A percentile compares a stretch with the other conserved stretches of the same genome.
These are phyloP conservation scores for Xenosphaeropsis pyriputrescens DNA, from an alignment of 2,329 filamentous ascomycete species.

Conservation along the genomic window DNA sequence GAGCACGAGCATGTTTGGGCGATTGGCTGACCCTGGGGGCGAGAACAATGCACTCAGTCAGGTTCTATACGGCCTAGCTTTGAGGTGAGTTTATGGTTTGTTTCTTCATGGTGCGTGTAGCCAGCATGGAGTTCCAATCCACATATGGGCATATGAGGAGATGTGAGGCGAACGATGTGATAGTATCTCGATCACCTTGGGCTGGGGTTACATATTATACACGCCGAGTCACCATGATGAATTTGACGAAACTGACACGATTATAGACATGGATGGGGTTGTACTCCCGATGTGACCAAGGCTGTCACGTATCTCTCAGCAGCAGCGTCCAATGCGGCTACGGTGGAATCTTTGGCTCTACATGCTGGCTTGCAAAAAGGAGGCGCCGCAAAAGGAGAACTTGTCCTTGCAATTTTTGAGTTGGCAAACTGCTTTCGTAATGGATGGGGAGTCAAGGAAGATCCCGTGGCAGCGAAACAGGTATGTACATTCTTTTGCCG, in stretches of 20 bases:
- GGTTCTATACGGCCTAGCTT: conserved; percentile 84
- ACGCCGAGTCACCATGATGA: not conserved
- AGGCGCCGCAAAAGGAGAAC: conserved; percentile 86
- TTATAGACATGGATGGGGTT: conserved; percentile 83
- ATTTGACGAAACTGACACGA: conserved; percentile 8
- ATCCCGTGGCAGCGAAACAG: conserved; percentile 70
- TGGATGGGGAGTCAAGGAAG: conserved; percentile 82
- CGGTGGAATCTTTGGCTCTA: conserved; percentile 73
- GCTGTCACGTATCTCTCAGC: conserved; percentile 77
- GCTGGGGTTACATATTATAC: no score
- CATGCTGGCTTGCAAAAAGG: conserved; percentile 83
- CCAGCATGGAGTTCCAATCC: no score
- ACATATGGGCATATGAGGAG: no score
- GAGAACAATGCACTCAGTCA: conserved; percentile 89
- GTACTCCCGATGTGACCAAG: conserved; percentile 50
- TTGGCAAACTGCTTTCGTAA: conserved; percentile 85
- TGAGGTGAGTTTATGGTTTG: conserved; percentile 43
- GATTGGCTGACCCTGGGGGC: conserved; percentile 68
- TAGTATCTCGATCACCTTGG: no score
- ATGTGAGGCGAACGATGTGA: no score
- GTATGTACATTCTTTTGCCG: conserved; percentile 22
- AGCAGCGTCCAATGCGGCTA: conserved; percentile 80
- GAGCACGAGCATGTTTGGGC: conserved; percentile 76
- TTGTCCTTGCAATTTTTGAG: conserved; percentile 93
- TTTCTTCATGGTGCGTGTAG: no score